These are phyloP conservation scores for Nitzschia inconspicua DNA, from an alignment of 108 stramenopile species.

Conservation along the genomic window DNA sequence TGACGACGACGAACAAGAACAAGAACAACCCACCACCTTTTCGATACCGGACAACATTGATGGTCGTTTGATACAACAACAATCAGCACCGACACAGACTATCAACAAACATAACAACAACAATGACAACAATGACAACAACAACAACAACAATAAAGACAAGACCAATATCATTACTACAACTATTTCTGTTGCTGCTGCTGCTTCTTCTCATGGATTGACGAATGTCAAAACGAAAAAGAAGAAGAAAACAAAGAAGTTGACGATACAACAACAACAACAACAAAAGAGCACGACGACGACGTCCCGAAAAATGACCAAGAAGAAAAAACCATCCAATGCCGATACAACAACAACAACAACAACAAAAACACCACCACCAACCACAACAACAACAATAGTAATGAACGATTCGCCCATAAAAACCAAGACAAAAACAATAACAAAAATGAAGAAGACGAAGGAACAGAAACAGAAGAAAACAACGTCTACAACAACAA, in stretches of 20 bases:
- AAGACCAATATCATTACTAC: neutral
- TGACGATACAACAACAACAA: neutral
- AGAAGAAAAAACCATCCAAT: neutral
- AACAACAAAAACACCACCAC: neutral
- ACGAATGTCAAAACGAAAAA: neutral
- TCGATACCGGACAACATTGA: no score
- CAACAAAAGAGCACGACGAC: neutral
- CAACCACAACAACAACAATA: neutral
- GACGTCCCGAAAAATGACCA: neutral
- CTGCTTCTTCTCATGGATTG: neutral
- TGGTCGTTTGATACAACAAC: neutral
- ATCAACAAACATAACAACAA: neutral
- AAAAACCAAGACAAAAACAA: neutral
- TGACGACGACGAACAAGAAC: no score
- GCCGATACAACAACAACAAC: neutral
- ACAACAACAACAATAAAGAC: neutral
- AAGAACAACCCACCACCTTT: no score
- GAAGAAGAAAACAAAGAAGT: neutral
- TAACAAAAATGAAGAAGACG: neutral
- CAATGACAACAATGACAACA: neutral
- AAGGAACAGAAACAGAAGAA: neutral
- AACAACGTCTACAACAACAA: neutral
- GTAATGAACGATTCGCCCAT: neutral
- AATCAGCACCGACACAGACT: neutral
- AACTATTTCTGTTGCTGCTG: neutral